These are phyloP conservation scores for Plasmodium chabaudi DNA, from an alignment of 169 alveolate genomes.

Conservation along the genomic window DNA sequence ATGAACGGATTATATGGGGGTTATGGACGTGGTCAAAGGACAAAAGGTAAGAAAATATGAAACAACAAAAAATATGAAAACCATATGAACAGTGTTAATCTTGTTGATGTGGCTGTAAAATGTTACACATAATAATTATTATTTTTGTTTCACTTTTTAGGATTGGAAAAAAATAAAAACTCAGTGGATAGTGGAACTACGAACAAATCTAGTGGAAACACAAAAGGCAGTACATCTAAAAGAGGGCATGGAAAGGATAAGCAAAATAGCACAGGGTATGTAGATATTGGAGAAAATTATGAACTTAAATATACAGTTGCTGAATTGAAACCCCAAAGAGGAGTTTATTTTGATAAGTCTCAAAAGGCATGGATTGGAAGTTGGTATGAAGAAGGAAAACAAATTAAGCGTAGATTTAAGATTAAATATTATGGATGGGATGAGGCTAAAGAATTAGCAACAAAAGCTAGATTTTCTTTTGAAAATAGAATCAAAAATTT, in stretches of 20 bases:
- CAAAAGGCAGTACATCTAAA: slow-evolving; percentile 9
- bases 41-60: slow-evolving; percentile 22
- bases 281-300: slow-evolving; percentile 31
- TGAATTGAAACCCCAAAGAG: slow-evolving; percentile 73
- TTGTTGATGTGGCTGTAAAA: not conserved
- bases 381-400: slow-evolving; percentile 77
- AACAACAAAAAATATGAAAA: not conserved
- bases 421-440: slow-evolving; percentile 76
- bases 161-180: not conserved
- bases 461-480: slow-evolving; percentile 64
- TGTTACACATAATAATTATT: too few relatives aligned
- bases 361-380: slow-evolving; percentile 78
- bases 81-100: not conserved
- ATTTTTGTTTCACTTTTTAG: too few relatives aligned
- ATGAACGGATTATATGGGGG: not conserved
- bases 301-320: slow-evolving; percentile 19
- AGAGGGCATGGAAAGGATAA: not conserved
- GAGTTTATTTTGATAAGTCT: slow-evolving; percentile 72
- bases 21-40: slow-evolving; percentile 60
- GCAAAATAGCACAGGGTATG: not conserved
- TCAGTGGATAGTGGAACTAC: not conserved
- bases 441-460: slow-evolving; percentile 66
- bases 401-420: slow-evolving; percentile 63
- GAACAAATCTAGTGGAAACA: not conserved
- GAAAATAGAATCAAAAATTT: slow-evolving; percentile 46